Percentiles rank a stretch among this genome's conserved stretches.
These are phyloP conservation scores for Bonnemaisonia californica DNA, from an alignment of 31 red algal species.

Conservation along the genomic window DNA sequence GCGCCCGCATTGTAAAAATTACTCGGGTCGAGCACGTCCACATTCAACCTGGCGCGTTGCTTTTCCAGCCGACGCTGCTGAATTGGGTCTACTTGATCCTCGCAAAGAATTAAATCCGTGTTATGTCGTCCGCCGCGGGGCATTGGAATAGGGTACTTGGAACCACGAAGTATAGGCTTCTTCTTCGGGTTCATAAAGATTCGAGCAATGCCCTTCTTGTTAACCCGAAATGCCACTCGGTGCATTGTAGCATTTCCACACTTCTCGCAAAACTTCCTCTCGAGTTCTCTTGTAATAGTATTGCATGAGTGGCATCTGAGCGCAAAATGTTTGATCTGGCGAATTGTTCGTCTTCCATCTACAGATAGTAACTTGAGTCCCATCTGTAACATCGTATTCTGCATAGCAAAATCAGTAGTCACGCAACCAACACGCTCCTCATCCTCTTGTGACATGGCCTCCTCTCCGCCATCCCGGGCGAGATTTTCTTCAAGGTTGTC, in stretches of 20 bases:
- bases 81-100: constrained; percentile 77
- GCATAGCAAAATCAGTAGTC: constrained; percentile 94
- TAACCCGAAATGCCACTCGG: constrained; percentile 66
- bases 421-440: constrained; percentile 64
- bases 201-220: constrained; percentile 70
- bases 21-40: constrained; percentile 64
- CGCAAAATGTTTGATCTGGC: constrained; percentile 60
- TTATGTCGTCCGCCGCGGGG: constrained; percentile 83
- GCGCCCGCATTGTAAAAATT: constrained; percentile 80
- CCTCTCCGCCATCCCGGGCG: constrained; percentile 50
- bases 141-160: constrained; percentile 91
- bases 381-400: constrained; percentile 91
- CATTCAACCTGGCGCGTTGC: constrained; percentile 54
- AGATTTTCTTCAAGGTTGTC: constrained; percentile 67
- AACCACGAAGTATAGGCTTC: constrained; percentile 60
- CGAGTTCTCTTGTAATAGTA: constrained; percentile 55
- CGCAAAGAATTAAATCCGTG: constrained; percentile 80
- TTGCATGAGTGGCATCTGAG: constrained; percentile 80
- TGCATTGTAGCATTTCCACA: constrained; percentile 83
- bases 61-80: constrained; percentile 46
- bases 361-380: constrained; percentile 68
- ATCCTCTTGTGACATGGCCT: constrained; percentile 34
- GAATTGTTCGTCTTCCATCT: constrained; percentile 75
- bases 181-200: constrained; percentile 67
- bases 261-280: constrained; percentile 78